Conservation (phyloP, 139 green algal genomes). For the Pseudopediastrum boryanum region DNA sequence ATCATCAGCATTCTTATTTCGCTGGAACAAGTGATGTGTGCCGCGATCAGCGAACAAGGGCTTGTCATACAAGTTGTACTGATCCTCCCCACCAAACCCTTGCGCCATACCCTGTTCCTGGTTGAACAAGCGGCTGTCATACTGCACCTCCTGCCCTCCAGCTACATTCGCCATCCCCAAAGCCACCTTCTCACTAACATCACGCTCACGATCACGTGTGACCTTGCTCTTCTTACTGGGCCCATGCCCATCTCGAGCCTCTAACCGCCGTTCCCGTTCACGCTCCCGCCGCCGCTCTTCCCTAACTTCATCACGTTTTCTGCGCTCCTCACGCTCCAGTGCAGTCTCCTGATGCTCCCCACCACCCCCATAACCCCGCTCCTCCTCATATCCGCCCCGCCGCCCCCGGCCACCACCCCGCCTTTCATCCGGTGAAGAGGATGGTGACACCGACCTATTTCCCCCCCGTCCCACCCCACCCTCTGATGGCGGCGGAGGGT, state of each 20-base stretch:
- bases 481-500: conserved; percentile 11
- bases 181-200: conserved; percentile 89
- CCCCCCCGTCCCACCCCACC: background rate
- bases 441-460: background rate
- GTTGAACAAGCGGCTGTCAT: conserved; percentile 99
- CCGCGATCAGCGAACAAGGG: conserved; percentile 86
- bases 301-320: conserved; percentile 82
- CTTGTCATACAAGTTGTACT: conserved; percentile 98
- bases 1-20: conserved; percentile 50
- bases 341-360: conserved; percentile 37
- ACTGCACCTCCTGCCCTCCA: conserved; percentile 86
- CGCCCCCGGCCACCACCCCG: conserved; percentile 12
- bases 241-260: conserved; percentile 69
- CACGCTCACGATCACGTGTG: conserved; percentile 91
- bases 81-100: conserved; percentile 88
- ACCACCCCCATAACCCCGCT: background rate
- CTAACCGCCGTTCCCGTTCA: conserved; percentile 89
- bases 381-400: conserved; percentile 22
- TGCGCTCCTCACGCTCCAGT: conserved; percentile 80
- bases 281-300: conserved; percentile 84
- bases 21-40: conserved; percentile 65
- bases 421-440: conserved; percentile 16
- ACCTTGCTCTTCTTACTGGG: conserved; percentile 89
- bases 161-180: conserved; percentile 64
- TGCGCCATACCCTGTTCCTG: conserved; percentile 87